Conservation (phyloP, 257 asterid genomes). For the Solanum pinnatisectum region DNA sequence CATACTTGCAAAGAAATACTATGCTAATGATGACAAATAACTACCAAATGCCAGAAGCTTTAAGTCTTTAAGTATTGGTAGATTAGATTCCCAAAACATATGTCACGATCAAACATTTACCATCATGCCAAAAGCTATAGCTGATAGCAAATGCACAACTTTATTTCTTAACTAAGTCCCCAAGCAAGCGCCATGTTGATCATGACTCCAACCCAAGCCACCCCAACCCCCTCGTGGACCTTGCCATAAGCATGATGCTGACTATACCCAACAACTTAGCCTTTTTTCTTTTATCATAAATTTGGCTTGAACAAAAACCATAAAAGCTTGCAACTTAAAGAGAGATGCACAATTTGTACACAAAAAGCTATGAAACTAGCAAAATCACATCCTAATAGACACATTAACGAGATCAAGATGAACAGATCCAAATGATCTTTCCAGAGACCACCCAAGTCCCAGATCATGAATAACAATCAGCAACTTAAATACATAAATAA, state of each 20-base stretch:
- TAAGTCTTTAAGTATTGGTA: not conserved
- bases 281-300: not conserved
- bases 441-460: not conserved
- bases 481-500: not conserved
- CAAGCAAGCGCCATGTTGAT: not conserved
- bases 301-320: not conserved
- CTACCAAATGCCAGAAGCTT: not conserved
- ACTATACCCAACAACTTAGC: not conserved
- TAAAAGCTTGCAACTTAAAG: not conserved
- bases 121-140: not conserved
- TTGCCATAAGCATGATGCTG: not conserved
- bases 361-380: not conserved
- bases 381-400: not conserved
- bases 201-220: not conserved
- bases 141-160: not conserved
- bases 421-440: not conserved
- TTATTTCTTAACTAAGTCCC: not conserved
- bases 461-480: not conserved
- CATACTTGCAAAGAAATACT: not conserved
- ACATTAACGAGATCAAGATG: not conserved
- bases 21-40: not conserved
- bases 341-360: not conserved
- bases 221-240: not conserved
- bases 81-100: not conserved
- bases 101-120: not conserved